A percentile compares a stretch with the other conserved stretches of the same genome.
These are phyloP conservation scores for Exophiala lecanii-corni DNA, from an alignment of 2,329 filamentous ascomycete genomes.

Conservation along the genomic window DNA sequence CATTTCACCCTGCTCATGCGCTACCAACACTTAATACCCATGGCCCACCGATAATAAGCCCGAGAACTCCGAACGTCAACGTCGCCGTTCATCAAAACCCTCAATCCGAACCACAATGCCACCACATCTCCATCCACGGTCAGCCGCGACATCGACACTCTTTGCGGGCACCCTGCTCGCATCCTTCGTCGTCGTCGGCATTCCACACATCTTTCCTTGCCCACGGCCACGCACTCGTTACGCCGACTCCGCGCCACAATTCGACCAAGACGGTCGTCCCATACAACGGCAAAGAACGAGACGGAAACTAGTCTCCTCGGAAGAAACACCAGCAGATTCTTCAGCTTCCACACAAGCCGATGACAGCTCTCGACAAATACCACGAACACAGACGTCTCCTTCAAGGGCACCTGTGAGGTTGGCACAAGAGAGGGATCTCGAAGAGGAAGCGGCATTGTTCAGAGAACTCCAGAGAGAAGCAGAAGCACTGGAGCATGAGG, in stretches of 20 bases:
- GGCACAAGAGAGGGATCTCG: slow-evolving; percentile 18
- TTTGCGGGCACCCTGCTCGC: slow-evolving; percentile 89
- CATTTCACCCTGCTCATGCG: too few species aligned
- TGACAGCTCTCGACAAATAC: too few species aligned
- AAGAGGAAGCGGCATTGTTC: slow-evolving; percentile 43
- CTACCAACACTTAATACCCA: too few species aligned
- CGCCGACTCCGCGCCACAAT: slow-evolving; percentile 57
- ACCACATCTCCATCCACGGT: slow-evolving; percentile 84
- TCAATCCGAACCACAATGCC: slow-evolving; percentile 27
- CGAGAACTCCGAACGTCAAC: too few species aligned
- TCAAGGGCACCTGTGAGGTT: neutral
- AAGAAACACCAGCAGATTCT: slow-evolving; percentile 19
- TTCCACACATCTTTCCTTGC: slow-evolving; percentile 88
- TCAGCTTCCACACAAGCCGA: slow-evolving; percentile 40
- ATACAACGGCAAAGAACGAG: slow-evolving; percentile 33
- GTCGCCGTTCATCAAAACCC: too few species aligned
- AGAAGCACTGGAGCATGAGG: slow-evolving; percentile 36
- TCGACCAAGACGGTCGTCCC: slow-evolving; percentile 41
- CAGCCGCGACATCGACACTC: slow-evolving; percentile 85
- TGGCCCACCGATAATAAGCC: too few species aligned
- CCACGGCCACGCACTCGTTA: slow-evolving; percentile 72
- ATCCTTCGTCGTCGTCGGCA: slow-evolving; percentile 84
- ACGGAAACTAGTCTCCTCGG: slow-evolving; percentile 12
- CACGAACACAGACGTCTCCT: neutral
- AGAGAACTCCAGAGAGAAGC: slow-evolving; percentile 39